phyloP scores from a whole-genome alignment of 2,329 filamentous ascomycete species.

The Bipolaris oryzae region DNA sequence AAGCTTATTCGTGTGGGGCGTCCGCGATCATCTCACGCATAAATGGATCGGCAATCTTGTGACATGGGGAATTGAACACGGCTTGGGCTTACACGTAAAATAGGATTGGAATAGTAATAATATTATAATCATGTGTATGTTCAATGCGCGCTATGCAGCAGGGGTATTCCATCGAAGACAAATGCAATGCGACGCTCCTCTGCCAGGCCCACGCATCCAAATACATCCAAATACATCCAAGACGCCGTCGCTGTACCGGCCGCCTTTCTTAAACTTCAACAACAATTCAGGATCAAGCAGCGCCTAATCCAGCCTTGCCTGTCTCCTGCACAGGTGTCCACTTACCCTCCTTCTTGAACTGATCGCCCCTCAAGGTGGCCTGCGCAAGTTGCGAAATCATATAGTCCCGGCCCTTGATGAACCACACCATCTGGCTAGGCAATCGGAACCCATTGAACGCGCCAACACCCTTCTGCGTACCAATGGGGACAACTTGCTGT shows the following conservation, averaged over 20 bases:
- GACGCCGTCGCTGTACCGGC: neutral
- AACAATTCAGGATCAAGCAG: slow-evolving; percentile 12
- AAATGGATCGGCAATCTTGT: neutral
- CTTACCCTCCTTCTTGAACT: slow-evolving; percentile 46
- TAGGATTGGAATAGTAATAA: neutral
- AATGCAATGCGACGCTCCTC: slow-evolving; percentile 3
- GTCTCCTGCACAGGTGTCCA: slow-evolving; percentile 39
- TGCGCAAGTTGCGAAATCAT: slow-evolving; percentile 39
- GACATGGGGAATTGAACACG: neutral
- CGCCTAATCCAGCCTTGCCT: slow-evolving; percentile 32
- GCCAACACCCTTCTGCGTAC: slow-evolving; percentile 47
- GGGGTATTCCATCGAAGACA: slow-evolving; percentile 5
- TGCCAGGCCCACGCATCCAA: neutral
- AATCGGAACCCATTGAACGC: slow-evolving; percentile 46
- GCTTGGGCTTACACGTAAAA: neutral
- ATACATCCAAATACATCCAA: neutral
- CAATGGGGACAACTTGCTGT: slow-evolving; percentile 45
- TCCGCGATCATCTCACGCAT: slow-evolving; percentile 3
- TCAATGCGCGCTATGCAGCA: neutral
- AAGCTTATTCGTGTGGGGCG: slow-evolving; percentile 23
- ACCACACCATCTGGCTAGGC: slow-evolving; percentile 51
- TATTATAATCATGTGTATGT: slow-evolving; percentile 1
- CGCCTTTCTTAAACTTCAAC: neutral
- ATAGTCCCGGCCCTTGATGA: slow-evolving; percentile 54
- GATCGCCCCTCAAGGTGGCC: slow-evolving; percentile 35